Percentiles rank a stretch among this genome's conserved stretches.
Conservation (phyloP, 306 rosid genomes). For the Macrotyloma uniflorum region DNA sequence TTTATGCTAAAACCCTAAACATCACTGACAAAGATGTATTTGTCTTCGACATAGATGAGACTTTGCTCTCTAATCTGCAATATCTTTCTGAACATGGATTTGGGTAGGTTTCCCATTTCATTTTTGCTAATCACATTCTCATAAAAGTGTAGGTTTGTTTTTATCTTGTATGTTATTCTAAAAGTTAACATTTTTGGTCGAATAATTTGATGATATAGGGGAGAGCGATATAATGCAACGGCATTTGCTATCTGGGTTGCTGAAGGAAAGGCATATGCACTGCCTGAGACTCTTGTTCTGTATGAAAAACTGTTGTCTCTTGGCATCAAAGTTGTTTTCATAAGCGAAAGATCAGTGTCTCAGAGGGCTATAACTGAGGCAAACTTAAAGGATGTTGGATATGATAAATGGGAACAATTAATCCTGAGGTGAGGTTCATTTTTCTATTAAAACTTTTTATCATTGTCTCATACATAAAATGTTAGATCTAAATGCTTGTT, state of each 20-base stretch:
- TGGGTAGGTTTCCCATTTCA: conserved; percentile 35
- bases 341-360: conserved; percentile 48
- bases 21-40: conserved; percentile 39
- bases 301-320: conserved; percentile 44
- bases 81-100: conserved; percentile 53
- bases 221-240: conserved; percentile 32
- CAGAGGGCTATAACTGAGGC: neutral
- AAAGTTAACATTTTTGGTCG: too few relatives aligned
- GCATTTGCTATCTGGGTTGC: conserved; percentile 40
- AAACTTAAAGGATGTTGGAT: conserved; percentile 57
- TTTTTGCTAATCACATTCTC: too few relatives aligned
- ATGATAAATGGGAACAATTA: conserved; percentile 49
- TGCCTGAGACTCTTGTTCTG: conserved; percentile 54
- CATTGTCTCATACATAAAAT: too few relatives aligned
- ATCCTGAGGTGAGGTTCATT: conserved; percentile 41
- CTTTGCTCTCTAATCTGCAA: conserved; percentile 61
- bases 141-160: too few relatives aligned
- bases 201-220: conserved; percentile 19
- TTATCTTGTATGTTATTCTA: too few relatives aligned
- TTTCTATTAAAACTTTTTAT: too few relatives aligned
- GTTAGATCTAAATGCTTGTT: too few relatives aligned
- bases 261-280: conserved; percentile 42
- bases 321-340: conserved; percentile 53
- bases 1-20: conserved; percentile 34
- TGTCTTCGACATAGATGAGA: conserved; percentile 63